Evolutionary conservation across 1,284 basidiomycete species (phyloP), one percentile per base, ranked within the genome.

Genomic region (Ceratobasidium sp.): DNA sequence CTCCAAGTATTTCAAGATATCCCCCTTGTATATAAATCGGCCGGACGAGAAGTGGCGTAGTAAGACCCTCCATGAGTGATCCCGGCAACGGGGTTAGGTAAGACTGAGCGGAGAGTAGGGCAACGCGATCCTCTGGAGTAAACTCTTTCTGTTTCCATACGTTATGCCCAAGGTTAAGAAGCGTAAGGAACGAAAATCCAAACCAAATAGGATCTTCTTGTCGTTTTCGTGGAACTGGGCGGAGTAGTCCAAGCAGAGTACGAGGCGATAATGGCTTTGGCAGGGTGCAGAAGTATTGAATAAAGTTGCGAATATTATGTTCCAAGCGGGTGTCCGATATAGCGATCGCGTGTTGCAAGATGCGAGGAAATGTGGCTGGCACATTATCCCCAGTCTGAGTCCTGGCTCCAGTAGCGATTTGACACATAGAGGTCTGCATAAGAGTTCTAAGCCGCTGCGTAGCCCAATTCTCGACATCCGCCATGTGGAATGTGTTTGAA

Each of bases 31-130:
- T 42, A 18, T 15, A n/a, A 6, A 33, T 39, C 10, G 68, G 68
- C 49, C 51, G 2, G 10, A 33, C 44, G 33, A 70, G 33, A 1
- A 70, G 13, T 5, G 68, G 68, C 3, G 39, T 7, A 7, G 7
- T n/a, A 12, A 70, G 20, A 20, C 23, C 46, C 40, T 39, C 20
- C 2, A 18, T n/a, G 7, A 70, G 51, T 9, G 28, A 13, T 33
- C n/a, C 28, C 2, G 51, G 68, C 9, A 70, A 18, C 15, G 68
- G 68, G 18, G 68, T 70, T 5, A 70, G 51, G n/a, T 56, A 51
- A 18, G 49, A 28, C 49, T 70, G 68, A n/a, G 68, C 68, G 9
- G 51, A 70, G 33, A 70, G 56, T n/a, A 70, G 33, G n/a, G 68
- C 68, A 13, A 70, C 40, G 1, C 68, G 68, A 18, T 70, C 51